These are phyloP conservation scores for Aspergillus sojae DNA, from an alignment of 2,329 filamentous ascomycete species.

Conservation along the genomic window DNA sequence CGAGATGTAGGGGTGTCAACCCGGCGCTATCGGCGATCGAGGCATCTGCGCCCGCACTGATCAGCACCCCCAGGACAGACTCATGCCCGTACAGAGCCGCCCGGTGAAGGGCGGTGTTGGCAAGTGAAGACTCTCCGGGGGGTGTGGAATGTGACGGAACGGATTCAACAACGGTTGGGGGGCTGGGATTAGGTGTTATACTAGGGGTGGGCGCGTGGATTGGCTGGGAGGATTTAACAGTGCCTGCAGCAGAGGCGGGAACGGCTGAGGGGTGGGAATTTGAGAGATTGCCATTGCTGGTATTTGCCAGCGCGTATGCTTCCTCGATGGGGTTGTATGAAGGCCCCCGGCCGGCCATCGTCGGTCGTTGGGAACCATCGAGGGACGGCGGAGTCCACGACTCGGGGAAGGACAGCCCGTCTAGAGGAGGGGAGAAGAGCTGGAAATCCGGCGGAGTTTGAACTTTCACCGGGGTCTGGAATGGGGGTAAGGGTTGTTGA, in stretches of 20 bases:
- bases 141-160: background rate
- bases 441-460: background rate
- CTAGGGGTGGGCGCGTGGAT: background rate
- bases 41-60: constrained; percentile 11
- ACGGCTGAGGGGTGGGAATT: background rate
- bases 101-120: background rate
- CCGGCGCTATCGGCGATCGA: constrained; percentile 12
- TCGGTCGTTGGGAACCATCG: background rate
- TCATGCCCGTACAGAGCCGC: background rate
- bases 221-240: background rate
- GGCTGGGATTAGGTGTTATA: background rate
- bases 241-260: background rate
- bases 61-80: constrained; percentile 10
- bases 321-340: background rate
- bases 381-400: background rate
- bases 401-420: background rate
- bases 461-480: background rate
- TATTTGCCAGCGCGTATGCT: background rate
- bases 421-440: background rate
- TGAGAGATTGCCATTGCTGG: background rate
- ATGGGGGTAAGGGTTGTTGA: background rate
- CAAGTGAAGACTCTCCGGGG: background rate
- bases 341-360: background rate
- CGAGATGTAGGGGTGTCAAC: constrained; percentile 12
- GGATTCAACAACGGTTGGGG: background rate